A percentile compares a stretch with the other conserved stretches of the same genome.
phyloP scores from a whole-genome alignment of 805 yeast species.

The Kodamaea nitidulidarum region DNA sequence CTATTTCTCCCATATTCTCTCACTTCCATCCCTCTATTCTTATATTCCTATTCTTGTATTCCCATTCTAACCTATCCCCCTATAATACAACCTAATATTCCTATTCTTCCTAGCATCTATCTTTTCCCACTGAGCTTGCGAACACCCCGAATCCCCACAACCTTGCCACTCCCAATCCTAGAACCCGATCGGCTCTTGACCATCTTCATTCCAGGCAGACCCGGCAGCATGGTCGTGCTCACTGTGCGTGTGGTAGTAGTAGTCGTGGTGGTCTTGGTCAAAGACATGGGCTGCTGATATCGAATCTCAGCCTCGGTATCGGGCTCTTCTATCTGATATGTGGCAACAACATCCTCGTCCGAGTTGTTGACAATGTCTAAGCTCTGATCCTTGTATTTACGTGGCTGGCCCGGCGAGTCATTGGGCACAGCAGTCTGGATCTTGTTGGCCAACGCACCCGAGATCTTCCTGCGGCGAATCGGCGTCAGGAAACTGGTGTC shows the following conservation, averaged over 20 bases:
- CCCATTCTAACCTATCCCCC: too few species aligned
- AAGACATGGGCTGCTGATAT: constrained; percentile 22
- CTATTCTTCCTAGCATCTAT: background rate
- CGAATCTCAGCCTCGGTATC: constrained; percentile 15
- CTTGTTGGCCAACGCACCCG: constrained; percentile 65
- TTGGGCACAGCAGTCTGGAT: constrained; percentile 79
- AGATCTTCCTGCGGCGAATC: constrained; percentile 59
- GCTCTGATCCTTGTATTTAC: constrained; percentile 50
- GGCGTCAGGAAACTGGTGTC: constrained; percentile 67
- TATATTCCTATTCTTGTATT: too few species aligned
- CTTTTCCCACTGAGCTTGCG: constrained; percentile 21
- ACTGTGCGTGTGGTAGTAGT: constrained; percentile 47
- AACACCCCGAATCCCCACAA: constrained; percentile 15
- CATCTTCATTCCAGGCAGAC: constrained; percentile 14
- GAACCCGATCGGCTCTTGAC: constrained; percentile 24
- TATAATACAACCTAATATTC: background rate
- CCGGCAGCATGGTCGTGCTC: constrained; percentile 30
- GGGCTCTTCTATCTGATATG: constrained; percentile 11
- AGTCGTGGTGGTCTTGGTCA: constrained; percentile 43
- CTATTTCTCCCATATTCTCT: too few species aligned
- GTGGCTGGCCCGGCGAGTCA: constrained; percentile 96
- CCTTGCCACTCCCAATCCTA: constrained; percentile 10
- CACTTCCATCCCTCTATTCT: too few species aligned
- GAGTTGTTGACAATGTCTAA: constrained; percentile 41
- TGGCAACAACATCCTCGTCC: constrained; percentile 26